Evolutionary conservation across 495 filamentous ascomycete species (phyloP).

Genomic region (Annulohypoxylon maeteangense): DNA sequence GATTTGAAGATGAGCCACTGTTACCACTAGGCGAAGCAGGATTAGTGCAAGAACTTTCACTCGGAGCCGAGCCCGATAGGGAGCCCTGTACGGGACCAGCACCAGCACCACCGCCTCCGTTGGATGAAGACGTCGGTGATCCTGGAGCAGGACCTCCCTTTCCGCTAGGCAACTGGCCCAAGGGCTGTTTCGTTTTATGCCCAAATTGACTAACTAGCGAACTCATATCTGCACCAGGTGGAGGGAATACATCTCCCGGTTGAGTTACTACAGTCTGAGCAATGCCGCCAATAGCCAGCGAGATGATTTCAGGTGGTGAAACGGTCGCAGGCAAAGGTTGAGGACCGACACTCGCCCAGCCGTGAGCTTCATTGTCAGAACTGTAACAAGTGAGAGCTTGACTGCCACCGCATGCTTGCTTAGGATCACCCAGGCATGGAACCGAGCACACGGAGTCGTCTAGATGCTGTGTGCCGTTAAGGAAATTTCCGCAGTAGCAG

Average conservation of each 20-base stretch:
- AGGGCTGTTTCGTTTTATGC: slow-evolving; percentile 28
- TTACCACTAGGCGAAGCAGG: slow-evolving; percentile 13
- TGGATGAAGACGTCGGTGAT: neutral
- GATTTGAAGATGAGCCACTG: neutral
- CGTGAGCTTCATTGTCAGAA: slow-evolving; percentile 49
- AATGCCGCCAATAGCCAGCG: slow-evolving; percentile 37
- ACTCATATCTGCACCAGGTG: slow-evolving; percentile 28
- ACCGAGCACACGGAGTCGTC: slow-evolving; percentile 56
- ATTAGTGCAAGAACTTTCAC: neutral
- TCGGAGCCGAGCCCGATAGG: neutral
- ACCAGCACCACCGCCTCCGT: neutral
- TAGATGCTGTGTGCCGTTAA: slow-evolving; percentile 52
- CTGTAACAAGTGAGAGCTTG: slow-evolving; percentile 56
- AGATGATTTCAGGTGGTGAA: slow-evolving; percentile 34
- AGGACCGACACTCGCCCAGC: slow-evolving; percentile 46
- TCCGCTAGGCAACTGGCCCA: slow-evolving; percentile 37
- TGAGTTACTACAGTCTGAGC: slow-evolving; percentile 37
- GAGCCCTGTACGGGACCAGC: slow-evolving; percentile 1
- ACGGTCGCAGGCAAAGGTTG: slow-evolving; percentile 41
- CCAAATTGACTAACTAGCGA: slow-evolving; percentile 34
- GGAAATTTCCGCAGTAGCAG: slow-evolving; percentile 71
- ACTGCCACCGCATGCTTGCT: slow-evolving; percentile 58
- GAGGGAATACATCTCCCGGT: slow-evolving; percentile 34
- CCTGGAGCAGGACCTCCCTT: slow-evolving; percentile 11
- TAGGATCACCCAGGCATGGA: slow-evolving; percentile 56